These are phyloP conservation scores for Pulveroboletus sp. DNA, from an alignment of 768 basidiomycete genomes.

Conservation along the genomic window DNA sequence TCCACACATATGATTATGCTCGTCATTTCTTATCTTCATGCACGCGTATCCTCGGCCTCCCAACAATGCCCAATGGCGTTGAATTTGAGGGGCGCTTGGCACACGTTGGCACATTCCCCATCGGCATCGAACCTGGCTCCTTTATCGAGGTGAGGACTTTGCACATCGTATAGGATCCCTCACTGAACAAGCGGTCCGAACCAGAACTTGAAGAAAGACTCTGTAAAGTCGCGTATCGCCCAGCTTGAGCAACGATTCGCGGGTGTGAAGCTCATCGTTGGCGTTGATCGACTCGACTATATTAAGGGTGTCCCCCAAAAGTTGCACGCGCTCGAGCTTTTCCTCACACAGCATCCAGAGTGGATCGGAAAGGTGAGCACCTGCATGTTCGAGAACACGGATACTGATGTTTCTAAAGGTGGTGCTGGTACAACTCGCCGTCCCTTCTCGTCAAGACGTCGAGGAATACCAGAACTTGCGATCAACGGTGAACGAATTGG, in stretches of 20 bases:
- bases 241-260: constrained; percentile 86
- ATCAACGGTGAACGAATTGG: constrained; percentile 93
- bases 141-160: constrained; percentile 66
- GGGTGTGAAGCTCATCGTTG: constrained; percentile 95
- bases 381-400: neutral
- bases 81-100: constrained; percentile 93
- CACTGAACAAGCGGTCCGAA: neutral
- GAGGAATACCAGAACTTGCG: constrained; percentile 99
- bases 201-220: constrained; percentile 73
- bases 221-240: constrained; percentile 75
- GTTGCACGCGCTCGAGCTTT: constrained; percentile 91
- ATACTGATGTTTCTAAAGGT: constrained; percentile 45
- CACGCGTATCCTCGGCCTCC: constrained; percentile 89
- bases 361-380: constrained; percentile 89
- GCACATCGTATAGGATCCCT: neutral
- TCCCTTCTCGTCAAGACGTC: constrained; percentile 96
- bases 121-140: constrained; percentile 92
- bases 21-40: constrained; percentile 99
- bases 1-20: constrained; percentile 99
- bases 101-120: constrained; percentile 98
- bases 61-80: constrained; percentile 97
- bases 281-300: constrained; percentile 97
- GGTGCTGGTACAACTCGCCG: constrained; percentile 93
- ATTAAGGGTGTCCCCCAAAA: constrained; percentile 99
- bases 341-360: constrained; percentile 95